Evolutionary conservation across 257 asterid genomes (phyloP).

Genomic region (Fraxinus quadrangulata): DNA sequence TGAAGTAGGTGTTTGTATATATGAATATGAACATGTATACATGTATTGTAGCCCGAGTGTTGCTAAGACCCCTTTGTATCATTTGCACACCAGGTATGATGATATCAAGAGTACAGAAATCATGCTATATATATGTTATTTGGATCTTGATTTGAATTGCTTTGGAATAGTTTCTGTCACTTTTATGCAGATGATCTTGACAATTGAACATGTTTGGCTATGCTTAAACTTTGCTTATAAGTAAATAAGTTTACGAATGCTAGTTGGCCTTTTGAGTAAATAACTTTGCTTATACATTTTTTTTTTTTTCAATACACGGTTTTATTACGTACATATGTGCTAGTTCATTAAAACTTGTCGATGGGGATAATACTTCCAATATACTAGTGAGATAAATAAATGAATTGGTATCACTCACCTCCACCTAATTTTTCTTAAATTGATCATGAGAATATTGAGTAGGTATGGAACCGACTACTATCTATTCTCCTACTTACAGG

Average conservation of each 20-base stretch:
- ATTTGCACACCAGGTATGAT: neutral
- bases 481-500: too few species aligned
- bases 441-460: neutral
- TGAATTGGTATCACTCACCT: neutral
- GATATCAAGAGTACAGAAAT: conserved; percentile 1
- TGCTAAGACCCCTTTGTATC: conserved; percentile 7
- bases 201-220: neutral
- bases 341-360: too few species aligned
- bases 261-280: neutral
- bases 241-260: neutral
- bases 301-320: too few species aligned
- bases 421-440: too few species aligned
- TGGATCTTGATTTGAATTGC: neutral
- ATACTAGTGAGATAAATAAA: too few species aligned
- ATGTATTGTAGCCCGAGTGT: conserved; percentile 12
- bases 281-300: too few species aligned
- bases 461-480: neutral
- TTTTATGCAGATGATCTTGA: neutral
- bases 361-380: too few species aligned
- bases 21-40: conserved; percentile 15
- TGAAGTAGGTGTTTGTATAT: conserved; percentile 14
- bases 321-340: too few species aligned
- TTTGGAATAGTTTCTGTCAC: neutral
- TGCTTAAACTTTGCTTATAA: neutral
- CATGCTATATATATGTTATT: conserved; percentile 12